A percentile compares a stretch with the other conserved stretches of the same genome.
Conservation (phyloP, 768 basidiomycete species). For the Saitozyma podzolica region DNA sequence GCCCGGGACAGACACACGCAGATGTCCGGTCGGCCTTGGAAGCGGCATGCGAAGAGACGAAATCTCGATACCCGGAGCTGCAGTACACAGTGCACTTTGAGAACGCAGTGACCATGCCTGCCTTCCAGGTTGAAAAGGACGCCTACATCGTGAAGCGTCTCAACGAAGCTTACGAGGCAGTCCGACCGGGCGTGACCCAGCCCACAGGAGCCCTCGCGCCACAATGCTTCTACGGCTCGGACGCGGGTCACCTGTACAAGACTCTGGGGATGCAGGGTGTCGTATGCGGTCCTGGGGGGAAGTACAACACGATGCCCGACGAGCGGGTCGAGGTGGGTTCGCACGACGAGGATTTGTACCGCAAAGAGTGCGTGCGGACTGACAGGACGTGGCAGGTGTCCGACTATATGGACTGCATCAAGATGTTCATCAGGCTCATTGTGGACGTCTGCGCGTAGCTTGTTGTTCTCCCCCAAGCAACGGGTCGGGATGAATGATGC, state of each 20-base stretch:
- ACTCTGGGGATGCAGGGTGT: too few relatives aligned
- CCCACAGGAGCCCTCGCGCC: conserved; percentile 6
- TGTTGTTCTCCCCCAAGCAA: too few relatives aligned
- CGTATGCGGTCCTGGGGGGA: too few relatives aligned
- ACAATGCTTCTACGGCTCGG: conserved; percentile 13
- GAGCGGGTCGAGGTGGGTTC: too few relatives aligned
- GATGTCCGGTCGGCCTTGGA: conserved; percentile 14
- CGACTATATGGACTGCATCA: too few relatives aligned
- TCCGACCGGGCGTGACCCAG: conserved; percentile 10
- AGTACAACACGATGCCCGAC: too few relatives aligned
- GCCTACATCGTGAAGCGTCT: conserved; percentile 17
- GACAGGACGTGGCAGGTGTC: too few relatives aligned
- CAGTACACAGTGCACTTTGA: conserved; percentile 15
- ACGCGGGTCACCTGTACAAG: conserved; percentile 12
- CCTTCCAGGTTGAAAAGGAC: conserved; percentile 18
- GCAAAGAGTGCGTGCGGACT: too few relatives aligned
- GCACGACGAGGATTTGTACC: too few relatives aligned
- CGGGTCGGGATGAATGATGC: too few relatives aligned
- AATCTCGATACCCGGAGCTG: conserved; percentile 7
- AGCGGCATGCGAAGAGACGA: conserved; percentile 8
- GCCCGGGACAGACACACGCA: conserved; percentile 18
- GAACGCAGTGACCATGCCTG: conserved; percentile 15
- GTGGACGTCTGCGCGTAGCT: too few relatives aligned
- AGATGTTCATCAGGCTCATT: too few relatives aligned
- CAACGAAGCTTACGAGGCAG: conserved; percentile 13